phyloP scores from a whole-genome alignment of 176 grass and related monocot genomes.

The Tillandsia fasciculata region DNA sequence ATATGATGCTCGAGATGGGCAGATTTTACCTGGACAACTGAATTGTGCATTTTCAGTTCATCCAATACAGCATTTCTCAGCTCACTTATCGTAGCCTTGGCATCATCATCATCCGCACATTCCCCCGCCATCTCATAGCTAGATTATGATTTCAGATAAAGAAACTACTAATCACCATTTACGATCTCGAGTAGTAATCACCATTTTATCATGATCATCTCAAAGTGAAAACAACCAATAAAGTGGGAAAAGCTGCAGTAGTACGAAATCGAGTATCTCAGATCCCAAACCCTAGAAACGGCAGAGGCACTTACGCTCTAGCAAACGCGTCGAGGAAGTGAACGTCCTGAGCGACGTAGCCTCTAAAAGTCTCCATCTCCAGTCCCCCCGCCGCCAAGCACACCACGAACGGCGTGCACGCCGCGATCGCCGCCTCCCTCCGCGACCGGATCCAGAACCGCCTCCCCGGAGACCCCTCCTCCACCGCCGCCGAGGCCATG shows the following conservation, averaged over 20 bases:
- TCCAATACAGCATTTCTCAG: constrained; percentile 48
- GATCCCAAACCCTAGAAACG: neutral
- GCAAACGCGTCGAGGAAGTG: constrained; percentile 84
- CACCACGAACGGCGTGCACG: constrained; percentile 70
- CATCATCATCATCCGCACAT: constrained; percentile 84
- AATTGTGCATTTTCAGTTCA: constrained; percentile 65
- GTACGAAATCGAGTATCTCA: neutral
- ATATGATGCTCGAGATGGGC: too few species aligned
- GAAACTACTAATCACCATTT: too few species aligned
- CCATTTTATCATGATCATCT: too few species aligned
- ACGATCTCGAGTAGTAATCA: too few species aligned
- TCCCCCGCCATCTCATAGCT: constrained; percentile 95
- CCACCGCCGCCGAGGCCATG: constrained; percentile 11
- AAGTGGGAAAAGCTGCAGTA: too few species aligned
- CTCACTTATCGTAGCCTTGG: constrained; percentile 48
- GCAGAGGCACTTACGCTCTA: constrained; percentile 43
- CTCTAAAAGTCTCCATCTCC: constrained; percentile 52
- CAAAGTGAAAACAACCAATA: too few species aligned
- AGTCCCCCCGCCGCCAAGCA: constrained; percentile 63
- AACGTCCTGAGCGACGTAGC: constrained; percentile 75
- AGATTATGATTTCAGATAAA: neutral
- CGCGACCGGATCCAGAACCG: constrained; percentile 66
- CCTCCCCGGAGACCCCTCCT: constrained; percentile 59
- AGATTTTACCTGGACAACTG: constrained; percentile 41
- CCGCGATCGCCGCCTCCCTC: constrained; percentile 65